These are phyloP conservation scores for Plasmodium coatneyi DNA, from an alignment of 169 alveolate genomes.

Conservation along the genomic window DNA sequence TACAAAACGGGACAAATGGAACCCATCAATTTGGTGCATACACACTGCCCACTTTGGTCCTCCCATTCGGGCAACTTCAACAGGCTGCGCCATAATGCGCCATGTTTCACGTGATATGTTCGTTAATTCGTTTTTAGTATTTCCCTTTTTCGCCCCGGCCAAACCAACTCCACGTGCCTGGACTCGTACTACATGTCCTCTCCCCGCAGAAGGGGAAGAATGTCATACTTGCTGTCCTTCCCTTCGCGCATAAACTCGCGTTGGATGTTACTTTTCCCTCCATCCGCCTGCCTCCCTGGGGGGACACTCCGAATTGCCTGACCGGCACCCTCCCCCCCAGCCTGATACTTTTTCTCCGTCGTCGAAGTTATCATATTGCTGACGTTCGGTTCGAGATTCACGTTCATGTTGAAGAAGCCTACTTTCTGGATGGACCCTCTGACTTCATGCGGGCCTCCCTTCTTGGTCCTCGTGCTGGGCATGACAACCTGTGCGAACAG, in stretches of 20 bases:
- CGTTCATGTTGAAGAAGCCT: constrained; percentile 54
- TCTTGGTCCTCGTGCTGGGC: constrained; percentile 42
- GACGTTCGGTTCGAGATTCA: constrained; percentile 56
- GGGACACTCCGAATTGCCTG: not conserved
- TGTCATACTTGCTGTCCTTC: constrained; percentile 54
- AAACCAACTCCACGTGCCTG: not conserved
- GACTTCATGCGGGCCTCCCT: not conserved
- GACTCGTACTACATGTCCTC: not conserved
- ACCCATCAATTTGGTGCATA: not conserved
- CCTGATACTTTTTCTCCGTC: constrained; percentile 58
- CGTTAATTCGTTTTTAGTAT: not conserved
- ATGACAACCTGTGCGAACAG: constrained; percentile 34
- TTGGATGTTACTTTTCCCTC: not conserved
- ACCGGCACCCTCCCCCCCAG: not conserved
- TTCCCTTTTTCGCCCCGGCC: not conserved
- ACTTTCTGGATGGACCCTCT: constrained; percentile 31
- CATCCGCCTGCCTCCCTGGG: not conserved
- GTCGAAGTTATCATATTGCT: constrained; percentile 65
- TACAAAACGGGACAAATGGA: not conserved
- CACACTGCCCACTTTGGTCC: not conserved
- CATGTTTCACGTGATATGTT: not conserved
- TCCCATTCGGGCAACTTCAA: not conserved
- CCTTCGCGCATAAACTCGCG: not conserved
- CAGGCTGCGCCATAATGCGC: not conserved
- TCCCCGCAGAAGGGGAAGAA: constrained; percentile 7